A percentile compares a stretch with the other conserved stretches of the same genome.
Conservation (phyloP, 495 filamentous ascomycete genomes). For the Schizothecium vesticola region DNA sequence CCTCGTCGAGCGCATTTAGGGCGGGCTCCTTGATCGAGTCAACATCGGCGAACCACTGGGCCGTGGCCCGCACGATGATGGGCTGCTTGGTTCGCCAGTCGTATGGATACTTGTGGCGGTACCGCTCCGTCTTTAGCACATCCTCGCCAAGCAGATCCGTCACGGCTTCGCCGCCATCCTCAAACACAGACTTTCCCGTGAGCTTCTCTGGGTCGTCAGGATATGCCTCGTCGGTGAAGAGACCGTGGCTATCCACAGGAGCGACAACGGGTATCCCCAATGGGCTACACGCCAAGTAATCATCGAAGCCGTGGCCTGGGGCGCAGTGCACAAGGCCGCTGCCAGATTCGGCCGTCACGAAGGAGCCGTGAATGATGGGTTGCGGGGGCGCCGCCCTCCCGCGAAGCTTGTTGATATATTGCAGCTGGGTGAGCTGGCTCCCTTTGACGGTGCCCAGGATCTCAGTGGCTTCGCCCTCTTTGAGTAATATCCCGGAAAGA, state of each 20-base stretch:
- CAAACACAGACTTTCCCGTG: conserved; percentile 36
- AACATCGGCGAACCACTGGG: conserved; percentile 96
- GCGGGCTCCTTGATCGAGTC: conserved; percentile 70
- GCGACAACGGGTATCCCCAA: conserved; percentile 65
- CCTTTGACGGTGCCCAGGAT: conserved; percentile 59
- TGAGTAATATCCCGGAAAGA: conserved; percentile 22
- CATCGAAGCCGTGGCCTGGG: conserved; percentile 93
- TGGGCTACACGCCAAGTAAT: conserved; percentile 74
- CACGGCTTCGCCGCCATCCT: conserved; percentile 62
- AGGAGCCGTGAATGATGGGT: conserved; percentile 71
- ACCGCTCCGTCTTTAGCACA: conserved; percentile 61
- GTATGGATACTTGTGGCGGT: conserved; percentile 90
- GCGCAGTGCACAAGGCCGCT: conserved; percentile 91
- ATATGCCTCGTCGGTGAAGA: conserved; percentile 70
- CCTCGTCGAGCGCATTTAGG: conserved; percentile 58
- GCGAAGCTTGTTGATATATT: conserved; percentile 63
- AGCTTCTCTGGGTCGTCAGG: conserved; percentile 58
- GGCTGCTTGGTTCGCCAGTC: conserved; percentile 95
- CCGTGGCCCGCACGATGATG: conserved; percentile 84
- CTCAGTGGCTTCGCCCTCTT: conserved; percentile 31
- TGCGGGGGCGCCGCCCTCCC: conserved; percentile 49
- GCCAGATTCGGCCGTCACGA: conserved; percentile 81
- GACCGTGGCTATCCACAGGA: conserved; percentile 74
- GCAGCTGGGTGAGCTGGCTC: conserved; percentile 54
- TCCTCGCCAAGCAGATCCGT: conserved; percentile 55